phyloP scores from a whole-genome alignment of 1,139 yeast species.

The Nadsonia commutata region DNA sequence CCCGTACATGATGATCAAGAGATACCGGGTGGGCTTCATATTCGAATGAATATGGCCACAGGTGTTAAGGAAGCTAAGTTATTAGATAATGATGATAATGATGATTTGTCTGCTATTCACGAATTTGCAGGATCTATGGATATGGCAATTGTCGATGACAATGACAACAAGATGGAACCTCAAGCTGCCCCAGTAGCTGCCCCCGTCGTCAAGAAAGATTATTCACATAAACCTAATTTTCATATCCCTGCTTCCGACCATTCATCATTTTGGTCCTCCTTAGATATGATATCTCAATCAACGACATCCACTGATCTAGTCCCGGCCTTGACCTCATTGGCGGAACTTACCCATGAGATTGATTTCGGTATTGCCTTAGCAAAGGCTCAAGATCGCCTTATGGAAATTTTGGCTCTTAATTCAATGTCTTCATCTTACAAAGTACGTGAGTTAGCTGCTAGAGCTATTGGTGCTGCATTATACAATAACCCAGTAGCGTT shows the following conservation, averaged over 20 bases:
- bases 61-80: conserved; percentile 54
- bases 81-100: conserved; percentile 2
- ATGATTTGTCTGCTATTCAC: too few relatives aligned
- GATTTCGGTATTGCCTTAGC: conserved; percentile 5
- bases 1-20: conserved; percentile 49
- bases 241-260: conserved; percentile 4
- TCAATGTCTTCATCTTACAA: not conserved
- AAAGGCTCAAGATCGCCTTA: not conserved
- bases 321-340: conserved; percentile 1
- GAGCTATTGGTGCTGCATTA: conserved; percentile 5
- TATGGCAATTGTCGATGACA: not conserved
- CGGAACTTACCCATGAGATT: conserved; percentile 5
- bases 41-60: conserved; percentile 54
- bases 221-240: conserved; percentile 4
- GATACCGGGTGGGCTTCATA: conserved; percentile 68
- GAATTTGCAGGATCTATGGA: not conserved
- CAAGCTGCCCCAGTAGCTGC: too few relatives aligned
- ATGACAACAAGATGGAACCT: not conserved
- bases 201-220: not conserved
- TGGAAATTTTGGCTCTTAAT: not conserved
- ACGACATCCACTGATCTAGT: not conserved
- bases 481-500: conserved; percentile 3
- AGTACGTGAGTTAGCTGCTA: conserved; percentile 3
- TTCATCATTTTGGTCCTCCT: conserved; percentile 1
- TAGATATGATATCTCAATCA: not conserved